Percentiles rank a stretch among this genome's conserved stretches.
These are phyloP conservation scores for Coprinopsis marcescibilis DNA, from an alignment of 768 basidiomycete species.

Conservation along the genomic window DNA sequence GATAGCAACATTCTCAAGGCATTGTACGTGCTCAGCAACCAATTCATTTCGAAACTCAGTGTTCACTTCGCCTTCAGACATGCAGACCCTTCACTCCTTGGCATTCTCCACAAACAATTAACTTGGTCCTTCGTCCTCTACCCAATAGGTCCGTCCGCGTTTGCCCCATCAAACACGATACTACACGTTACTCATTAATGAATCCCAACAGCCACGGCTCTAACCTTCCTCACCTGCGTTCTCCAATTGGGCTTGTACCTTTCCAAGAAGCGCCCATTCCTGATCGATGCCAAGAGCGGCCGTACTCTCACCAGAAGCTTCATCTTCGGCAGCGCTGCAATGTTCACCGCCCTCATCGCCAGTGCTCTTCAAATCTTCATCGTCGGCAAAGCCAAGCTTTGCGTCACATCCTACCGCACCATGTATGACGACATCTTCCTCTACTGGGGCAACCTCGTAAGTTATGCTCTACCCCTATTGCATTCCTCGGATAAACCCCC, in stretches of 20 bases:
- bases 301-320: conserved; percentile 6
- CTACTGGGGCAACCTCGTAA: conserved; percentile 14
- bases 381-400: conserved; percentile 10
- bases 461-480: background rate
- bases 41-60: background rate
- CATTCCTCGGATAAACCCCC: background rate
- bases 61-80: background rate
- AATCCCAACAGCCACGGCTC: conserved; percentile 6
- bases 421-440: conserved; percentile 7
- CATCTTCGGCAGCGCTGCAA: conserved; percentile 7
- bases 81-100: background rate
- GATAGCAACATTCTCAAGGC: conserved; percentile 12
- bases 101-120: conserved; percentile 6
- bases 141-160: conserved; percentile 15
- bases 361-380: conserved; percentile 12
- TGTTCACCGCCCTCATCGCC: conserved; percentile 9
- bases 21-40: conserved; percentile 10
- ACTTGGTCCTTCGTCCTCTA: conserved; percentile 14
- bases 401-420: conserved; percentile 4
- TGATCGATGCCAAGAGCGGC: background rate
- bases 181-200: background rate
- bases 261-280: background rate
- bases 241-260: conserved; percentile 6
- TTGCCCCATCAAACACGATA: background rate
- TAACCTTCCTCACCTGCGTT: conserved; percentile 8